Evolutionary conservation across 345 rosid genomes (phyloP), one percentile per base, ranked within the genome.

Genomic region (Eucalyptus erythrocorys): DNA sequence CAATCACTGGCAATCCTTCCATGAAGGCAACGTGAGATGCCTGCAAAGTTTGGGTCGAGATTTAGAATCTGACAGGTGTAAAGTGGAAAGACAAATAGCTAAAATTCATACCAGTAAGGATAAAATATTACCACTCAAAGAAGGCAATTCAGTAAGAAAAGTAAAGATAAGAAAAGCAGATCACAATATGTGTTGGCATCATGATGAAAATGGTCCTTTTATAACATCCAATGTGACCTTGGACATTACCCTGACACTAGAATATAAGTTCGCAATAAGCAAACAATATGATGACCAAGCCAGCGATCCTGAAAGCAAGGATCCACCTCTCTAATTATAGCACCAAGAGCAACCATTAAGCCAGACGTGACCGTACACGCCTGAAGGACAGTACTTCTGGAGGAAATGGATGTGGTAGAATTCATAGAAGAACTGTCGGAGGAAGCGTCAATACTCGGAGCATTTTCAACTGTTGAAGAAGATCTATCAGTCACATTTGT

Each of bases 321-420:
- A 40, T 79, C 22, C 40, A 97, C 98, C 98, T 95, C 94, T 86
- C 99, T 92, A 91, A 96, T 91, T 86, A 94, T 88, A 43, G 94
- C 40, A 87, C 96, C 98, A 71, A 95, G 87, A 89, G 95, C 96
- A 90, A 97, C 93, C 86, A 98, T 91, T 30, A 93, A 90, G 53
- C 97, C 98, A 34, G 98, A 97, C 85, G 99, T 96, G 89, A 94
- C 86, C 16, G 90, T 88, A 85, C 99, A 98, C 1, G 99, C 96
- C 90, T 92, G 95, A 92, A 98, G 97, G 88, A 97, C 99, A 90
- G 92, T 92, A 86, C 93, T 91, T 89, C 98, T 94, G 11, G 97
- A 92, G 91, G 97, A 93, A 27, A 90, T 64, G 47, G 82, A 76
- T 21, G 14, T 76, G 47, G 47, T 76, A 76, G 82, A 89, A 85